Percentiles rank a stretch among this genome's conserved stretches.
Evolutionary conservation across 371 early-diverging fungal genomes (phyloP).

Genomic region (Cokeromyces recurvatus): DNA sequence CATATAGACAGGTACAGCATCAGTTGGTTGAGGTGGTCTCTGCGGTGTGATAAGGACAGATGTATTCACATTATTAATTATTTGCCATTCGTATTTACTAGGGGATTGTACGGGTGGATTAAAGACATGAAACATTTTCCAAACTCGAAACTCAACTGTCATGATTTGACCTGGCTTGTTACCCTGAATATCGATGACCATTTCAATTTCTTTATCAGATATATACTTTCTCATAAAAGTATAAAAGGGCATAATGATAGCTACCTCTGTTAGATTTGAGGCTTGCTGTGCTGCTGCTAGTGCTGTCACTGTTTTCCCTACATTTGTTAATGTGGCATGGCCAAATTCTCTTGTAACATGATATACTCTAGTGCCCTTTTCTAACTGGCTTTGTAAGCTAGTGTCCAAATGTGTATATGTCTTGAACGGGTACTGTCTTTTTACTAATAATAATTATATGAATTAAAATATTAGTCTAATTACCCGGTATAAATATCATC

Average conservation of each 20-base stretch:
- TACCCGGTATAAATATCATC: no score
- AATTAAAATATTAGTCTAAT: no score
- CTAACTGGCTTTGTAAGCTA: constrained; percentile 25
- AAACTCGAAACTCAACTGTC: constrained; percentile 44
- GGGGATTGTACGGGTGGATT: constrained; percentile 27
- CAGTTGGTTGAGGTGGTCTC: constrained; percentile 8
- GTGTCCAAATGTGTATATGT: constrained; percentile 48
- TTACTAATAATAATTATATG: constrained; percentile 8
- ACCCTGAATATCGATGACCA: constrained; percentile 51
- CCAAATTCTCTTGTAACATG: constrained; percentile 68
- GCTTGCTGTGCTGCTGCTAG: constrained; percentile 56
- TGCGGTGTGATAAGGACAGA: constrained; percentile 18
- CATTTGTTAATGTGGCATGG: constrained; percentile 50
- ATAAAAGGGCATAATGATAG: constrained; percentile 61
- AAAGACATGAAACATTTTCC: constrained; percentile 39
- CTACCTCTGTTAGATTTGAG: constrained; percentile 41
- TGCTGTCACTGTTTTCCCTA: constrained; percentile 62
- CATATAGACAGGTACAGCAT: constrained; percentile 49
- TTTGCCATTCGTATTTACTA: constrained; percentile 16
- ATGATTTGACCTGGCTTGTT: constrained; percentile 29
- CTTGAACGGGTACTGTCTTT: constrained; percentile 46
- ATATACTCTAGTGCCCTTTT: constrained; percentile 46
- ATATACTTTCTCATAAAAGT: constrained; percentile 39
- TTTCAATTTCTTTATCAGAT: constrained; percentile 26
- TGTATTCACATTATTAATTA: constrained; percentile 26